Percentiles rank a stretch among this genome's conserved stretches.
phyloP scores from a whole-genome alignment of 2,329 filamentous ascomycete species.

The Cadophora luteo-olivacea region DNA sequence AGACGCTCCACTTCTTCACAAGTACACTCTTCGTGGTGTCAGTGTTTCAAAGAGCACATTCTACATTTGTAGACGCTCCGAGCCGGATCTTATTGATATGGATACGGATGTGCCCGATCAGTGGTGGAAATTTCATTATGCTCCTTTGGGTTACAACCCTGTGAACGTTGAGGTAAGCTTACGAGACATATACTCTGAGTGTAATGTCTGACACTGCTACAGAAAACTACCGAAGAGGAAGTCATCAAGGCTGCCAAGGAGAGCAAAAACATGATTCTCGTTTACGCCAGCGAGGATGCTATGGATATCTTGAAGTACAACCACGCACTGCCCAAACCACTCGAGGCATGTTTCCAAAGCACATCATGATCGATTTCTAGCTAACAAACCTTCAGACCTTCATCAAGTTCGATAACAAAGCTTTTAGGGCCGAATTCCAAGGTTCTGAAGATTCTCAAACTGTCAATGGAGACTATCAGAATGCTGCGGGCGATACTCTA shows the following conservation, averaged over 20 bases:
- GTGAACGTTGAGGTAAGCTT: constrained; percentile 55
- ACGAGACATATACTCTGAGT: not conserved
- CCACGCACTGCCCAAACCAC: constrained; percentile 48
- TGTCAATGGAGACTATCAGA: constrained; percentile 19
- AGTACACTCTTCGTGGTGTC: constrained; percentile 59
- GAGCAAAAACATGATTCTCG: constrained; percentile 54
- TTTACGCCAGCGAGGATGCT: constrained; percentile 61
- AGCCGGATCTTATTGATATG: constrained; percentile 52
- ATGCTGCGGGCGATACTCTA: constrained; percentile 19
- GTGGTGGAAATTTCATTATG: constrained; percentile 62
- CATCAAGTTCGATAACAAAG: constrained; percentile 57
- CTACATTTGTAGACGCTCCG: constrained; percentile 56
- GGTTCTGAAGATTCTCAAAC: constrained; percentile 26
- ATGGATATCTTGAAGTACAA: constrained; percentile 42
- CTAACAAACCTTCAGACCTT: constrained; percentile 50
- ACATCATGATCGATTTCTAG: not conserved
- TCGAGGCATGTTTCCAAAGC: constrained; percentile 45
- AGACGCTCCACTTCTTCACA: constrained; percentile 40
- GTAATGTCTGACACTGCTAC: constrained; percentile 1
- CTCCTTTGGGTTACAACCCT: constrained; percentile 49
- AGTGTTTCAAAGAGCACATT: constrained; percentile 54
- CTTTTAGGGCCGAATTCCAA: constrained; percentile 56
- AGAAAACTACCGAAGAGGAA: constrained; percentile 56
- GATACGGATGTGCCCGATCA: constrained; percentile 48
- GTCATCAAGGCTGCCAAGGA: constrained; percentile 57